Conservation (phyloP, 345 rosid genomes). For the Arabis alpina region DNA sequence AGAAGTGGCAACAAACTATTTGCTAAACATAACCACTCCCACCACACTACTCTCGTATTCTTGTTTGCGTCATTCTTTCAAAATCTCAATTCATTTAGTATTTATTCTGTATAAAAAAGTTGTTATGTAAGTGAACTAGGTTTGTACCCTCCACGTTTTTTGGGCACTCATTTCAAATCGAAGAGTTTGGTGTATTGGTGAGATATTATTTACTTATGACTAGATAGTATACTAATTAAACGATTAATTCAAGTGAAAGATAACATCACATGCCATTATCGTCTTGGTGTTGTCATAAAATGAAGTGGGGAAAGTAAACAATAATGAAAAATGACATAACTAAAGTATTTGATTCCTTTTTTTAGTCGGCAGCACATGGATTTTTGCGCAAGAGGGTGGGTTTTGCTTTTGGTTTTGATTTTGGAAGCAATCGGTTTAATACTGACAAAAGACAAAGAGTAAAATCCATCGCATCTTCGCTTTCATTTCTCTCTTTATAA, state of each 20-base stretch:
- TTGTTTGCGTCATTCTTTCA: constrained; percentile 19
- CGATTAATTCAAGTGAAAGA: constrained; percentile 26
- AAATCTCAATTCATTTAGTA: not conserved
- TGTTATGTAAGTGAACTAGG: constrained; percentile 1
- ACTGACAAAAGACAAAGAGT: constrained; percentile 6
- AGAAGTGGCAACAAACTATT: constrained; percentile 32
- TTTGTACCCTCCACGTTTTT: constrained; percentile 28
- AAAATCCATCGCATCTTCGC: not conserved
- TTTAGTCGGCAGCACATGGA: constrained; percentile 16
- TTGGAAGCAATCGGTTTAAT: not conserved
- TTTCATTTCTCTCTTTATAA: too few species aligned
- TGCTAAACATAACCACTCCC: constrained; percentile 37
- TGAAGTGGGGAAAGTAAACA: not conserved
- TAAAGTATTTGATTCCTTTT: constrained; percentile 4
- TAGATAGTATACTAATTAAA: not conserved
- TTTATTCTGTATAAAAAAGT: not conserved
- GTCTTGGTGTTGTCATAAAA: not conserved
- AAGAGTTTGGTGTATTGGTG: constrained; percentile 24
- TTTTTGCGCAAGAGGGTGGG: constrained; percentile 10
- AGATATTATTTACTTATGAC: constrained; percentile 4
- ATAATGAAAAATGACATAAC: constrained; percentile 12
- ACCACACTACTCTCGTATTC: not conserved
- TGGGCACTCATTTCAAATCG: constrained; percentile 6
- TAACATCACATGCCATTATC: constrained; percentile 32
- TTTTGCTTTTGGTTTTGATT: constrained; percentile 12